Conservation (phyloP, 805 yeast species). For the Hanseniaspora hatyaiensis region DNA sequence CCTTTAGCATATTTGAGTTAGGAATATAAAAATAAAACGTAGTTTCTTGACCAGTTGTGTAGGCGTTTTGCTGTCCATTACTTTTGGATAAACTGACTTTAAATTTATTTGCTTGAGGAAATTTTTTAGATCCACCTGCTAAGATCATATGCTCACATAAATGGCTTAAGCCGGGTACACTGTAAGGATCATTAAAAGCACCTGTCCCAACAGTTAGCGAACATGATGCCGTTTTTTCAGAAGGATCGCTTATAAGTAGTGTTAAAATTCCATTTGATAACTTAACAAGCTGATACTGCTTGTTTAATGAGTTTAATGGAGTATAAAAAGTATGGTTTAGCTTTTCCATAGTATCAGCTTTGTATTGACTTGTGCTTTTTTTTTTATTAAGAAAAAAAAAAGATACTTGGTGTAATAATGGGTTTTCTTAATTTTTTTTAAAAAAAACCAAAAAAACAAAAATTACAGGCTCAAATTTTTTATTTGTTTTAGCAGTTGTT, state of each 20-base stretch:
- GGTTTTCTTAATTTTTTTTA: too few relatives aligned
- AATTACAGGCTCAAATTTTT: too few relatives aligned
- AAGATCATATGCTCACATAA: conserved; percentile 68
- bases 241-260: conserved; percentile 64
- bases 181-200: conserved; percentile 62
- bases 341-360: conserved; percentile 9
- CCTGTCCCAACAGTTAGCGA: conserved; percentile 72
- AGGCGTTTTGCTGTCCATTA: conserved; percentile 57
- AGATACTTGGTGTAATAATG: too few relatives aligned
- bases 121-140: conserved; percentile 43
- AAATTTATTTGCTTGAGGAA: conserved; percentile 38
- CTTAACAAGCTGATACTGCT: conserved; percentile 36
- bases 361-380: background rate
- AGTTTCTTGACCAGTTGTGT: conserved; percentile 56
- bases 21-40: conserved; percentile 56
- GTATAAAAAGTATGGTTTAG: conserved; percentile 20
- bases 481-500: too few relatives aligned
- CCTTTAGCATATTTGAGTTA: conserved; percentile 23
- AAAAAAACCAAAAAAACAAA: too few relatives aligned
- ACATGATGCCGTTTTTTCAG: conserved; percentile 51
- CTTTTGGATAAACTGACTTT: conserved; percentile 34
- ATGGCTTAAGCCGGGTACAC: conserved; percentile 75
- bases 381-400: too few relatives aligned
- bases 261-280: conserved; percentile 61
- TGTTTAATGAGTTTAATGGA: conserved; percentile 32